These are phyloP conservation scores for Dictyostelium citrinum DNA, from an alignment of 78 protist species.

Conservation along the genomic window DNA sequence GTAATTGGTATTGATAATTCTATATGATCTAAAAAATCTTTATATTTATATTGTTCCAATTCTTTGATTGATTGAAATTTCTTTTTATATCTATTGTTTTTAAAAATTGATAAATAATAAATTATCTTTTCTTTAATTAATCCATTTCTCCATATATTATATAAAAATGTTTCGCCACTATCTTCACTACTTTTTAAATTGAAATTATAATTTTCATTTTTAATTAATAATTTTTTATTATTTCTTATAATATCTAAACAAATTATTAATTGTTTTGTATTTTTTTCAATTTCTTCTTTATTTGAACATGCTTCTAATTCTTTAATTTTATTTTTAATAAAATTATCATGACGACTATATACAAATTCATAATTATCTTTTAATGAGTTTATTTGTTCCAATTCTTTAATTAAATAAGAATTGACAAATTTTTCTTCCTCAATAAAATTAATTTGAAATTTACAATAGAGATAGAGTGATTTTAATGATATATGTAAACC, in stretches of 20 bases:
- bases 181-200: neutral
- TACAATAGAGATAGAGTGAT: neutral
- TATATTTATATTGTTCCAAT: neutral
- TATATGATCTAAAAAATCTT: neutral
- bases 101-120: neutral
- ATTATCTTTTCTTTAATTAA: neutral
- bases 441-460: neutral
- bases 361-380: neutral
- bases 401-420: neutral
- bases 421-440: neutral
- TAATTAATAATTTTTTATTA: neutral
- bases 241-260: neutral
- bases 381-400: neutral
- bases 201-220: neutral
- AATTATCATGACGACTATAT: neutral
- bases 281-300: neutral
- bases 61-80: neutral
- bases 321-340: neutral
- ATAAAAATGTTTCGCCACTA: neutral
- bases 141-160: neutral
- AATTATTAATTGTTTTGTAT: neutral
- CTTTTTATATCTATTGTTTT: neutral
- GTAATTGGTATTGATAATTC: neutral
- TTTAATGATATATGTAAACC: neutral
- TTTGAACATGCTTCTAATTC: neutral